Conservation (phyloP, 768 basidiomycete genomes). For the Mycena venus region DNA sequence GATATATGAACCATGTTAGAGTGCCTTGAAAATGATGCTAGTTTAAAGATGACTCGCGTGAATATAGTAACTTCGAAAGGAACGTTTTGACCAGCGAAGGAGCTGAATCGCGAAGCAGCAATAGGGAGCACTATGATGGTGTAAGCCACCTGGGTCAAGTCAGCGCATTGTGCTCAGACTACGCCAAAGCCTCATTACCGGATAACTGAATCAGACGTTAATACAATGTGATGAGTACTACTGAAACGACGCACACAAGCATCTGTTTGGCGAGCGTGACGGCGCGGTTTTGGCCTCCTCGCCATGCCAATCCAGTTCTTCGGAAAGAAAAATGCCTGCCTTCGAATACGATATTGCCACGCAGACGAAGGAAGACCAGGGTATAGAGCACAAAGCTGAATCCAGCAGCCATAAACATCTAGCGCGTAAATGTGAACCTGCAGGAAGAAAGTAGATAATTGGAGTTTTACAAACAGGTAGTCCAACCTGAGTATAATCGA, state of each 20-base stretch:
- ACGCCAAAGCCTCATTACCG: constrained; percentile 37
- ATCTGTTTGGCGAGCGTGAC: constrained; percentile 59
- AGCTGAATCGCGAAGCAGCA: constrained; percentile 56
- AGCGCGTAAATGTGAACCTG: not conserved
- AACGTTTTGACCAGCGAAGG: constrained; percentile 58
- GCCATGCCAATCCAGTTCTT: constrained; percentile 35
- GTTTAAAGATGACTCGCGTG: constrained; percentile 45
- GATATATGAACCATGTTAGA: not conserved
- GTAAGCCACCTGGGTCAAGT: constrained; percentile 59
- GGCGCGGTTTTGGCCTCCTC: constrained; percentile 43
- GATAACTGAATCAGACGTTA: constrained; percentile 42
- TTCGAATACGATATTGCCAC: constrained; percentile 59
- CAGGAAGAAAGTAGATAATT: not conserved
- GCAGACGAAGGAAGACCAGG: constrained; percentile 62
- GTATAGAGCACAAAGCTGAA: constrained; percentile 60
- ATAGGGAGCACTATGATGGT: constrained; percentile 64
- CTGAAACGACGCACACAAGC: constrained; percentile 55
- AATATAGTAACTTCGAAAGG: constrained; percentile 60
- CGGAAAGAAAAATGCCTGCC: constrained; percentile 48
- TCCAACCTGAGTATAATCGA: constrained; percentile 53
- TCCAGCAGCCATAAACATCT: constrained; percentile 66
- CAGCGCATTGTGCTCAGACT: not conserved
- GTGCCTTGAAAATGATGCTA: constrained; percentile 22
- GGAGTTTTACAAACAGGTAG: constrained; percentile 61
- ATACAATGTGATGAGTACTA: not conserved